Conservation (phyloP, 805 yeast genomes). For the Sungouiella blattae region DNA sequence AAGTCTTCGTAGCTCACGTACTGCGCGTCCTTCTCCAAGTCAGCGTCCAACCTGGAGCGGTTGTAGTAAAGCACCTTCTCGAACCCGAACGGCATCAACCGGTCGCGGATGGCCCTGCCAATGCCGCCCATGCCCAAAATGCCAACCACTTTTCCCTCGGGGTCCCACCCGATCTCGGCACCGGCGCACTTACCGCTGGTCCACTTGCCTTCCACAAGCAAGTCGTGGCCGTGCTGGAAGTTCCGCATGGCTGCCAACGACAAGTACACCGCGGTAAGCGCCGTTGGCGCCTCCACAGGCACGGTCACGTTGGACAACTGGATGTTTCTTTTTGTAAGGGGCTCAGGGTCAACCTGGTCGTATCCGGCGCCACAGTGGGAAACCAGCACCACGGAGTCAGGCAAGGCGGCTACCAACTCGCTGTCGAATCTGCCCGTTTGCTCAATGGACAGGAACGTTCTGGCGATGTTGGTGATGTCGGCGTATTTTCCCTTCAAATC, state of each 20-base stretch:
- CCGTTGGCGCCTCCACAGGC: constrained; percentile 68
- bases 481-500: constrained; percentile 44
- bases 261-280: constrained; percentile 64
- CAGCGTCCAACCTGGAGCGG: constrained; percentile 55
- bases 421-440: constrained; percentile 64
- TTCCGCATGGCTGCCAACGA: constrained; percentile 63
- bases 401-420: constrained; percentile 55
- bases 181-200: constrained; percentile 42
- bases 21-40: constrained; percentile 64
- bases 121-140: constrained; percentile 88
- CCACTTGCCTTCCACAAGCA: constrained; percentile 61
- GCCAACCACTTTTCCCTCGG: constrained; percentile 73
- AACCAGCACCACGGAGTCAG: constrained; percentile 48
- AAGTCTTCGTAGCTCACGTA: constrained; percentile 73
- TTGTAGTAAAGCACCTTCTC: constrained; percentile 68
- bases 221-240: constrained; percentile 57
- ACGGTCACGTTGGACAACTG: constrained; percentile 68
- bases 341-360: constrained; percentile 62
- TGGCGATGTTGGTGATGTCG: constrained; percentile 39
- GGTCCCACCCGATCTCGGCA: constrained; percentile 67
- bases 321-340: constrained; percentile 48
- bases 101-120: constrained; percentile 73
- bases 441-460: constrained; percentile 52
- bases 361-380: constrained; percentile 74
- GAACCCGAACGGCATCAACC: constrained; percentile 77